A percentile compares a stretch with the other conserved stretches of the same genome.
phyloP scores from a whole-genome alignment of 2,329 filamentous ascomycete genomes.

The Neofusicoccum umdonicola region DNA sequence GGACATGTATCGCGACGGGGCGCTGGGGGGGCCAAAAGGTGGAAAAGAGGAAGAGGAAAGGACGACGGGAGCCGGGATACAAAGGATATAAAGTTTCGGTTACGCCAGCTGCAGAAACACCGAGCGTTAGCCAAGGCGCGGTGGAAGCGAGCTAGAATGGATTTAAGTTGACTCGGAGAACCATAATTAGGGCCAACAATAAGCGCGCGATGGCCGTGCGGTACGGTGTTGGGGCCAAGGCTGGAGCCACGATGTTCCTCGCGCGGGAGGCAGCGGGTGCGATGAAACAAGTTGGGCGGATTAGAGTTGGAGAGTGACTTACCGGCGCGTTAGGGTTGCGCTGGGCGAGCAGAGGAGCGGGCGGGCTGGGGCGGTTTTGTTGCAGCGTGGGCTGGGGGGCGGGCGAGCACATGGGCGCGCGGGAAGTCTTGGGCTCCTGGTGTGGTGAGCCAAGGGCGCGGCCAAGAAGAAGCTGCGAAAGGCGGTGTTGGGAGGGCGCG shows the following conservation, averaged over 20 bases:
- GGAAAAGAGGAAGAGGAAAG: neutral
- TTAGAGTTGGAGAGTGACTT: constrained; percentile 2
- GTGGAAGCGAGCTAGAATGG: constrained; percentile 15
- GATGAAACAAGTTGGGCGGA: neutral
- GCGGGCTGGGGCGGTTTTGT: neutral
- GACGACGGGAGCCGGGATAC: neutral
- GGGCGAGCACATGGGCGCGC: neutral
- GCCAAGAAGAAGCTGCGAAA: neutral
- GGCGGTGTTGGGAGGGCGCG: constrained; percentile 13
- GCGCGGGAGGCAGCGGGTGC: constrained; percentile 11
- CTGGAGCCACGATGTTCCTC: constrained; percentile 5
- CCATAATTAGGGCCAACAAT: constrained; percentile 18
- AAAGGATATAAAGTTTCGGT: constrained; percentile 19
- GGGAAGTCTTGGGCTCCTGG: constrained; percentile 4
- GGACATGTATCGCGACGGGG: neutral
- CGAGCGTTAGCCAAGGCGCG: constrained; percentile 18
- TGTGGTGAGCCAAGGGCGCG: constrained; percentile 1
- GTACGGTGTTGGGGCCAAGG: constrained; percentile 9
- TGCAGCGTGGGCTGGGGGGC: neutral
- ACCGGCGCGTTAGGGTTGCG: neutral
- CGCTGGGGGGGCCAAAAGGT: neutral
- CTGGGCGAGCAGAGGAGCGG: neutral
- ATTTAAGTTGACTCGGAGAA: constrained; percentile 15
- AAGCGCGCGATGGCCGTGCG: constrained; percentile 7
- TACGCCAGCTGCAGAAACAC: constrained; percentile 16